phyloP scores from a whole-genome alignment of 164 flowering plant species.

The Euptelea pleiosperma region DNA sequence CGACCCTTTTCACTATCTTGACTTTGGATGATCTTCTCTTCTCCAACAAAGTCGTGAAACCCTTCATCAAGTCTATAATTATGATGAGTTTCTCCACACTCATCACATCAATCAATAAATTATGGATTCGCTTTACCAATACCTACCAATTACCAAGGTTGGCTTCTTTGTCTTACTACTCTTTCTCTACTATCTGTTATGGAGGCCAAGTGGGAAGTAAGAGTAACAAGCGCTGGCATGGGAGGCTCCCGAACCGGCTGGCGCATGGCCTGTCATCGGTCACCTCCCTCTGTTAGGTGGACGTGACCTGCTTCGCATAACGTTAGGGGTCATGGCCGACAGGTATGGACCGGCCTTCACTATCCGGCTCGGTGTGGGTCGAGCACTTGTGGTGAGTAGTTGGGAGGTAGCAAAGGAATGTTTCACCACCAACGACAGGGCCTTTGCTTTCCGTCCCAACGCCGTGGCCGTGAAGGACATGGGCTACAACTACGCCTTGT shows the following conservation, averaged over 20 bases:
- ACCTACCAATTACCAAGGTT: too few relatives aligned
- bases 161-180: neutral
- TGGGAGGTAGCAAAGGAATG: conserved; percentile 29
- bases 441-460: conserved; percentile 11
- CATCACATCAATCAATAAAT: too few relatives aligned
- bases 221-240: neutral
- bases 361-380: conserved; percentile 17
- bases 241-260: conserved; percentile 12
- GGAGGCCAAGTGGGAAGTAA: too few relatives aligned
- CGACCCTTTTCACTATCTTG: too few relatives aligned
- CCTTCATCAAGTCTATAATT: too few relatives aligned
- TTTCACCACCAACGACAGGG: conserved; percentile 17
- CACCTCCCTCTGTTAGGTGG: conserved; percentile 19
- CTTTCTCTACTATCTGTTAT: neutral
- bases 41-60: too few relatives aligned
- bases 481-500: conserved; percentile 6
- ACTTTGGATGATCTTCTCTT: too few relatives aligned
- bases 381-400: conserved; percentile 16
- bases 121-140: too few relatives aligned
- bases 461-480: too few relatives aligned
- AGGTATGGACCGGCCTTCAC: conserved; percentile 18
- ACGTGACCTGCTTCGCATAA: neutral
- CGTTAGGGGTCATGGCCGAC: conserved; percentile 19
- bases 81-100: too few relatives aligned
- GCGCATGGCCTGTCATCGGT: conserved; percentile 20